Conservation (phyloP, 2,329 filamentous ascomycete species). For the Curvularia hawaiiensis region DNA sequence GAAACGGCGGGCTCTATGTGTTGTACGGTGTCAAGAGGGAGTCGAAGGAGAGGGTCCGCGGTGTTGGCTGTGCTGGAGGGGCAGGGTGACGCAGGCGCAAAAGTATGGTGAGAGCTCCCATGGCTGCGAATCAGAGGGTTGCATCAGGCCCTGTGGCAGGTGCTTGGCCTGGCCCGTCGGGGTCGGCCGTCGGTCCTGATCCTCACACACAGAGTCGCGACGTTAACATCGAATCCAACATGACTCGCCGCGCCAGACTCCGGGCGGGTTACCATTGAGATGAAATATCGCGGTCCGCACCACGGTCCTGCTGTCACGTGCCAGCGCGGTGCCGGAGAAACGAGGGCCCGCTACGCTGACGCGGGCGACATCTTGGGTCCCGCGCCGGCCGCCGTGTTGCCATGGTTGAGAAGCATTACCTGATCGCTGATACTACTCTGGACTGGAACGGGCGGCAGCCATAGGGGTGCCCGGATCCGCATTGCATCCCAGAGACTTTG, state of each 20-base stretch:
- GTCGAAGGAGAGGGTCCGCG: not conserved
- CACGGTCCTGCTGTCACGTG: slow-evolving; percentile 20
- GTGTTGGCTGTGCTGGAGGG: slow-evolving; percentile 5
- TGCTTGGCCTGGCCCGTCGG: slow-evolving; percentile 26
- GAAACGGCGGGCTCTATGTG: not conserved
- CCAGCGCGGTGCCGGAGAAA: slow-evolving; percentile 17
- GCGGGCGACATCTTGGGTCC: not conserved
- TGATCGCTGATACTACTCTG: not conserved
- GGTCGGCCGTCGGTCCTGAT: slow-evolving; percentile 20
- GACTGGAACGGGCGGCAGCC: not conserved
- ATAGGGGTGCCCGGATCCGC: slow-evolving; percentile 6
- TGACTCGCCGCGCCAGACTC: slow-evolving; percentile 8
- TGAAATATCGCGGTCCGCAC: slow-evolving; percentile 6
- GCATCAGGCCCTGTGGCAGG: slow-evolving; percentile 23
- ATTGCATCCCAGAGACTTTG: not conserved
- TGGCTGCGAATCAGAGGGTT: slow-evolving; percentile 27
- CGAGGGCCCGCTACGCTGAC: slow-evolving; percentile 4
- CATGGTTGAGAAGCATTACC: slow-evolving; percentile 1
- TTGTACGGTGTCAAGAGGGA: not conserved
- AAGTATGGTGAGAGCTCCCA: slow-evolving; percentile 16
- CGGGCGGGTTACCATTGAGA: slow-evolving; percentile 3
- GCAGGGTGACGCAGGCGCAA: slow-evolving; percentile 8
- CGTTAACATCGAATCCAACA: slow-evolving; percentile 29
- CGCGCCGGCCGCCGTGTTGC: not conserved
- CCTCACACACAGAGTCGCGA: slow-evolving; percentile 27